Evolutionary conservation across 1,139 yeast genomes (phyloP).

Genomic region (Wickerhamiella infanticola): DNA sequence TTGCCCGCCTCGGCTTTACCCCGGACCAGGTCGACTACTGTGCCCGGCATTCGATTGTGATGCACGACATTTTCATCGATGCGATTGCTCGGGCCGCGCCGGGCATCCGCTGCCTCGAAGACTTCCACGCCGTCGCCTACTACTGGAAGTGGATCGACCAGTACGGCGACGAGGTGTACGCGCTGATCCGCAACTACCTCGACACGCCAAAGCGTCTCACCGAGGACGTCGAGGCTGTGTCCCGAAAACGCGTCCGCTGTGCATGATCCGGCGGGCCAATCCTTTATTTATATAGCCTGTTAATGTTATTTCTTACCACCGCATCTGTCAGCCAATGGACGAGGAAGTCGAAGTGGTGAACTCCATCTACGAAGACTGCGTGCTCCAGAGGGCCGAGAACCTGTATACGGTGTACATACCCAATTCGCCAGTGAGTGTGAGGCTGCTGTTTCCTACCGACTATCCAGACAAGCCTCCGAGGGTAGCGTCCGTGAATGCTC

Average conservation of each 20-base stretch:
- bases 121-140: conserved; percentile 15
- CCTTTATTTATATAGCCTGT: neutral
- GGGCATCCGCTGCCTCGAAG: conserved; percentile 14
- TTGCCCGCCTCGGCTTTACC: conserved; percentile 15
- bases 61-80: conserved; percentile 20
- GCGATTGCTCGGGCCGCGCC: conserved; percentile 17
- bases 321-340: conserved; percentile 18
- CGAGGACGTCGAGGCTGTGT: neutral
- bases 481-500: conserved; percentile 28
- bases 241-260: conserved; percentile 2
- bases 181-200: conserved; percentile 14
- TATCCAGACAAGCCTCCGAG: conserved; percentile 45
- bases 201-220: conserved; percentile 11
- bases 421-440: conserved; percentile 38
- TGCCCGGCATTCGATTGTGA: conserved; percentile 17
- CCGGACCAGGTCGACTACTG: conserved; percentile 16
- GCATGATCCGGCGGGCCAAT: neutral
- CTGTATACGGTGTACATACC: conserved; percentile 47
- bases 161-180: conserved; percentile 18
- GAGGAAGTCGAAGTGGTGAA: conserved; percentile 76
- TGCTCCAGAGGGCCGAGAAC: conserved; percentile 27
- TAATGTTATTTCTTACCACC: neutral
- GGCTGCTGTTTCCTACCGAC: conserved; percentile 48
- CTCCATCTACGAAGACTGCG: conserved; percentile 68
- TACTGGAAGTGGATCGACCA: conserved; percentile 20